Conservation (phyloP, 208 protist genomes). For the Naegleria fowleri region DNA sequence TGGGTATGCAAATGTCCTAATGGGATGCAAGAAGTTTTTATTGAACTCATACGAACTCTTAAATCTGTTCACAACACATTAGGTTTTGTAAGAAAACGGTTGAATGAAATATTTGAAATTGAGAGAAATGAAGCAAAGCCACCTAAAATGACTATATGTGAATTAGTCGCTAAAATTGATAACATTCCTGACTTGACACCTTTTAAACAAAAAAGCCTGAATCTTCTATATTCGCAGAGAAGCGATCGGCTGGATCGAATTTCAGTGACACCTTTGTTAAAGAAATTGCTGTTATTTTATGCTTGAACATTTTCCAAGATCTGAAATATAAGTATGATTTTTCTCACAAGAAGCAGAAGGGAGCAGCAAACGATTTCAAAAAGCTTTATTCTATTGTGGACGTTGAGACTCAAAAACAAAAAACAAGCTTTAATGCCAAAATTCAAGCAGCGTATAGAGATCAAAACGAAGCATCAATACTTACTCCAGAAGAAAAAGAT, state of each 20-base stretch:
- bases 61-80: background rate
- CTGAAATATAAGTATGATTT: background rate
- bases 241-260: background rate
- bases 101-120: background rate
- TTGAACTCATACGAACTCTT: background rate
- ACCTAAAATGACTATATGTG: background rate
- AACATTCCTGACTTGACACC: background rate
- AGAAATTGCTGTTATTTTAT: background rate
- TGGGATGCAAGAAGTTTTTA: background rate
- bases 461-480: background rate
- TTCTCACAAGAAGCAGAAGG: background rate
- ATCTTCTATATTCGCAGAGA: background rate
- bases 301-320: background rate
- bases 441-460: background rate
- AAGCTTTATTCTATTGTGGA: background rate
- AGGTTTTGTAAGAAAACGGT: background rate
- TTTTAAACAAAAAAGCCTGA: background rate
- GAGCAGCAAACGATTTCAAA: background rate
- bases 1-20: background rate
- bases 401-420: background rate
- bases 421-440: background rate
- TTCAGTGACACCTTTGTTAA: background rate
- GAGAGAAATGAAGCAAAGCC: background rate
- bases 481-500: background rate
- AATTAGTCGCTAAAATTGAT: background rate